Evolutionary conservation across 371 early-diverging fungal genomes (phyloP), one percentile per base, ranked within the genome.

Genomic region (Actinomortierella ambigua): DNA sequence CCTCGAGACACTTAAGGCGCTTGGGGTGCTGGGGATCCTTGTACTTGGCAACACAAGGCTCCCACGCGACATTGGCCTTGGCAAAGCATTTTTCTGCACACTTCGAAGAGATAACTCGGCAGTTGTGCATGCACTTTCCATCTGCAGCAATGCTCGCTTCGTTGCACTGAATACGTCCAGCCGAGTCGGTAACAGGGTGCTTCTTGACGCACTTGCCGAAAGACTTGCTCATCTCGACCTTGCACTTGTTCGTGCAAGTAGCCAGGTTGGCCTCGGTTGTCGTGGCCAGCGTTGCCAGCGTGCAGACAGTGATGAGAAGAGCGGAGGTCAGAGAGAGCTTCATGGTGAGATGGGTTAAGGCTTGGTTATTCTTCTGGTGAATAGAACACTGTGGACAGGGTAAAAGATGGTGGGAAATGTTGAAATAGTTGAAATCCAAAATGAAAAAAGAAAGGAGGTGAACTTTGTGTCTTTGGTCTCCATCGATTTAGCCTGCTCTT

Each of bases 181-280:
- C 23, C 57, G 52, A 57, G 52, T 28, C 34, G 26, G 34, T 57
- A 15, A 51, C 53, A 15, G 53, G 53, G 57, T 51, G 43, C 39
- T 57, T 47, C 46, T 57, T 49, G 52, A 57, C 15, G 57, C 57
- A 57, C 54, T 53, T 39, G 14, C 17, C 54, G 39, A 18, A 20
- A 40, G 54, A 18, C 14, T 40, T 41, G 40, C 54, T 53, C 23
- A 23, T 28, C n/a, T n/a, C n/a, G n/a, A n/a, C n/a, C n/a, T n/a
- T n/a, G 54, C 54, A 53, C 42, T 22, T 34, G 23, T 40, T 40
- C 41, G 20, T 28, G 41, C 54, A 53, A 27, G 54, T 42, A 34
- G 20, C 39, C 29, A 20, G 22, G 1, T 23, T 22, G 53, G 20
- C 23, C 39, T 18, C 22, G 29, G 54, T 42, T 22, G 42, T n/a